Conservation (phyloP, 2,329 filamentous ascomycete genomes). For the Allantophomopsis lycopodina region DNA sequence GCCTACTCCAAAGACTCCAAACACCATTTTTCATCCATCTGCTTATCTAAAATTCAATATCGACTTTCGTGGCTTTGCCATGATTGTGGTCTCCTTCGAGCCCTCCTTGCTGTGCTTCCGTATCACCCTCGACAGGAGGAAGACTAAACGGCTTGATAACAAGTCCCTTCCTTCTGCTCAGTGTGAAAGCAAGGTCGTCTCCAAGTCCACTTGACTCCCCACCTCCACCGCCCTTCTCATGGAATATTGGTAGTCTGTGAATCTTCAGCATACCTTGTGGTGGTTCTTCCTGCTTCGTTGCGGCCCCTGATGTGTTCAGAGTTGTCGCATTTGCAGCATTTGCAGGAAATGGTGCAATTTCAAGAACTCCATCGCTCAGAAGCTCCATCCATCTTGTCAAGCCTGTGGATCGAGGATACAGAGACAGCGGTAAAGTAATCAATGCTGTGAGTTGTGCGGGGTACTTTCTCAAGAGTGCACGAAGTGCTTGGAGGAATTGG, state of each 20-base stretch:
- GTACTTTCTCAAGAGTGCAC: conserved; percentile 59
- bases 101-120: conserved; percentile 18
- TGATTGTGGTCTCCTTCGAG: conserved; percentile 14
- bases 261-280: conserved; percentile 78
- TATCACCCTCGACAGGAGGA: conserved; percentile 70
- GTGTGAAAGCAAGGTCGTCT: conserved; percentile 80
- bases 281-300: conserved; percentile 52
- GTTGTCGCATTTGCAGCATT: conserved; percentile 25
- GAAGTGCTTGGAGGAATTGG: conserved; percentile 67
- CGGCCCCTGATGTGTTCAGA: conserved; percentile 32
- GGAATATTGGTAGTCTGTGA: conserved; percentile 70
- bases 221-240: conserved; percentile 77
- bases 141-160: conserved; percentile 81
- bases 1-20: conserved; percentile 2
- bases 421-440: conserved; percentile 63
- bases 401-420: conserved; percentile 64
- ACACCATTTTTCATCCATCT: conserved; percentile 3
- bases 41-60: conserved; percentile 16
- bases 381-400: conserved; percentile 78
- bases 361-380: conserved; percentile 72
- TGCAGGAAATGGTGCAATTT: conserved; percentile 63
- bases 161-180: conserved; percentile 69
- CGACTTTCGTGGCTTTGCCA: conserved; percentile 14
- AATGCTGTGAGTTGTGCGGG: conserved; percentile 54
- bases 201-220: conserved; percentile 52